phyloP scores from a whole-genome alignment of 2,329 filamentous ascomycete species.

The Epichloe baconii region DNA sequence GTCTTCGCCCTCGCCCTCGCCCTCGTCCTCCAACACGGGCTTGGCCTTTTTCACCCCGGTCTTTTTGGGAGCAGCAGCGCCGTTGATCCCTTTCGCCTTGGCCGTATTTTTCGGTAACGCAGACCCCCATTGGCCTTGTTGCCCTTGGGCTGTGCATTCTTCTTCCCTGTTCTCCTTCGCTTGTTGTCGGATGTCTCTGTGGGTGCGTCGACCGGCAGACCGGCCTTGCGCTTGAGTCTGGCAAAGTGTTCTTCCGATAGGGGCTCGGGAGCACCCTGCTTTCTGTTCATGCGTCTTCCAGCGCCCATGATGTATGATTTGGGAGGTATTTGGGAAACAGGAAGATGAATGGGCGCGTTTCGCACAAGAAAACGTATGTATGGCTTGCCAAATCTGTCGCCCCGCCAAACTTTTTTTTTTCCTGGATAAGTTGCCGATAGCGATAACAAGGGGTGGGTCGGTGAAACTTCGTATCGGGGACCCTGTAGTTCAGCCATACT shows the following conservation, averaged over 20 bases:
- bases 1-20: conserved; percentile 27
- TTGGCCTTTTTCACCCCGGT: conserved; percentile 19
- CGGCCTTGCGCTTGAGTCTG: conserved; percentile 75
- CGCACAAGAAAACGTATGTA: background rate
- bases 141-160: conserved; percentile 13
- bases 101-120: conserved; percentile 15
- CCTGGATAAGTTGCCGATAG: background rate
- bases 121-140: conserved; percentile 5
- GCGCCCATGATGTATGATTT: conserved; percentile 55
- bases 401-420: conserved; percentile 28
- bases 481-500: background rate
- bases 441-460: conserved; percentile 17
- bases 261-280: conserved; percentile 76
- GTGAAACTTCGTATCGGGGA: conserved; percentile 20
- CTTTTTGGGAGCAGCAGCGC: conserved; percentile 5
- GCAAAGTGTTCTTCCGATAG: conserved; percentile 70
- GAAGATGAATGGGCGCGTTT: background rate
- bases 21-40: conserved; percentile 12
- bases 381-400: conserved; percentile 8
- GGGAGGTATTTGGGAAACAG: conserved; percentile 4
- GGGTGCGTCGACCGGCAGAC: conserved; percentile 48
- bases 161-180: conserved; percentile 10
- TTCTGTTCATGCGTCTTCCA: conserved; percentile 76
- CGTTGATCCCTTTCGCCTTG: conserved; percentile 7
- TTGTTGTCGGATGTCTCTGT: conserved; percentile 28